These are phyloP conservation scores for Hypomontagnella monticulosa DNA, from an alignment of 495 filamentous ascomycete genomes.

Conservation along the genomic window DNA sequence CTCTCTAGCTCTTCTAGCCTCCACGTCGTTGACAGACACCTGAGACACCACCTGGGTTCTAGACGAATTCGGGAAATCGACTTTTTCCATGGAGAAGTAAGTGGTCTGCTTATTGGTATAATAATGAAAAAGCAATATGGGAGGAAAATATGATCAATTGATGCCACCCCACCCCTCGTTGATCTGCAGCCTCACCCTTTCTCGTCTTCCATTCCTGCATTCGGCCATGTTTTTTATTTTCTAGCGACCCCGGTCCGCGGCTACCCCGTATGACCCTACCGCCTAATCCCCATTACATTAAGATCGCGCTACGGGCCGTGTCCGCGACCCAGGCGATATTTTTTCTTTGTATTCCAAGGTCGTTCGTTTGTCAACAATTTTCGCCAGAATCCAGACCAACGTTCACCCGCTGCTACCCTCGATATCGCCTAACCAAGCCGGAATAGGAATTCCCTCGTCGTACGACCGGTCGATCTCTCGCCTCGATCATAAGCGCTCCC, in stretches of 20 bases:
- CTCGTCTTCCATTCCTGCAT: constrained; percentile 16
- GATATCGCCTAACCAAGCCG: constrained; percentile 1
- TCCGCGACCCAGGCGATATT: constrained; percentile 9
- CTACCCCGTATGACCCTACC: constrained; percentile 1
- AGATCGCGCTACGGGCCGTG: neutral
- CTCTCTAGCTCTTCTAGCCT: neutral
- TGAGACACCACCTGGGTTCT: neutral
- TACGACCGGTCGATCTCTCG: neutral
- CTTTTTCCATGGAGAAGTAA: neutral
- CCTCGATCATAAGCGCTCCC: constrained; percentile 1
- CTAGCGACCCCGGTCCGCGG: constrained; percentile 5
- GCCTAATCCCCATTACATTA: constrained; percentile 1
- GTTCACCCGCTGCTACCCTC: neutral
- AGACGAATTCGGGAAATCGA: neutral
- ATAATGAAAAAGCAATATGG: neutral
- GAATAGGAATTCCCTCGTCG: neutral
- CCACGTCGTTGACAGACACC: neutral
- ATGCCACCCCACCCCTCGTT: constrained; percentile 24
- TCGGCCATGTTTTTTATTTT: constrained; percentile 18
- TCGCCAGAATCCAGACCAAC: no score
- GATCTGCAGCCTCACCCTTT: constrained; percentile 10
- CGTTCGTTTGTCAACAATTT: no score
- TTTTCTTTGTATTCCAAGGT: no score
- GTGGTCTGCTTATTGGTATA: no score
- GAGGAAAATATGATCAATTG: neutral